Conservation (phyloP, 106 monocot species). For the Ottelia alismoides region DNA sequence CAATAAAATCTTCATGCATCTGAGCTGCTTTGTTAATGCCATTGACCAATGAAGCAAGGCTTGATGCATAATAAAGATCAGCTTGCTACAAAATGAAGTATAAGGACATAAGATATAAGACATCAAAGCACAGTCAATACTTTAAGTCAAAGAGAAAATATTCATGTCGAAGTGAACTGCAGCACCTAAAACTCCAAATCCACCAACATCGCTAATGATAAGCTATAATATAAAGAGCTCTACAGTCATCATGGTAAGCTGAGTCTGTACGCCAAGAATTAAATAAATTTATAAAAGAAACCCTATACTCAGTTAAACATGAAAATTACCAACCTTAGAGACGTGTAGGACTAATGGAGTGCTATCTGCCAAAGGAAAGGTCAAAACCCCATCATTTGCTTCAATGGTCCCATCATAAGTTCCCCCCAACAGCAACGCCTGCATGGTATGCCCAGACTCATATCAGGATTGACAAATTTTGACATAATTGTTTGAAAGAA, state of each 20-base stretch:
- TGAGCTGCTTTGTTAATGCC: conserved; percentile 32
- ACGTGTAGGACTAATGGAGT: conserved; percentile 36
- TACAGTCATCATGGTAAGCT: too few relatives aligned
- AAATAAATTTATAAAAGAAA: too few relatives aligned
- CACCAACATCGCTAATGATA: too few relatives aligned
- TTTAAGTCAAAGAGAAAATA: too few relatives aligned
- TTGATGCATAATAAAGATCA: conserved; percentile 43
- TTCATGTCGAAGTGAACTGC: too few relatives aligned
- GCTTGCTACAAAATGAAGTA: conserved; percentile 33
- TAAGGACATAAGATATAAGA: too few relatives aligned
- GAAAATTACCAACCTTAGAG: conserved; percentile 31
- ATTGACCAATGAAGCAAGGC: conserved; percentile 40
- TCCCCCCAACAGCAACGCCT: conserved; percentile 59
- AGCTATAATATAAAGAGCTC: too few relatives aligned
- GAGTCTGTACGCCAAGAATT: too few relatives aligned
- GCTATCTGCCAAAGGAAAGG: conserved; percentile 43
- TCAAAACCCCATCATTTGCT: conserved; percentile 34
- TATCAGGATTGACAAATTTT: neutral
- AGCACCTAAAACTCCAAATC: too few relatives aligned
- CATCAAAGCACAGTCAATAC: too few relatives aligned
- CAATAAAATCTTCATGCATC: conserved; percentile 46
- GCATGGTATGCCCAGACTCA: conserved; percentile 16
- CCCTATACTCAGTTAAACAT: neutral
- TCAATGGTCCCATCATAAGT: conserved; percentile 33
- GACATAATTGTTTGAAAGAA: neutral